Percentiles rank a stretch among this genome's conserved stretches.
Conservation (phyloP, 257 asterid species). For the Salvia hispanica region DNA sequence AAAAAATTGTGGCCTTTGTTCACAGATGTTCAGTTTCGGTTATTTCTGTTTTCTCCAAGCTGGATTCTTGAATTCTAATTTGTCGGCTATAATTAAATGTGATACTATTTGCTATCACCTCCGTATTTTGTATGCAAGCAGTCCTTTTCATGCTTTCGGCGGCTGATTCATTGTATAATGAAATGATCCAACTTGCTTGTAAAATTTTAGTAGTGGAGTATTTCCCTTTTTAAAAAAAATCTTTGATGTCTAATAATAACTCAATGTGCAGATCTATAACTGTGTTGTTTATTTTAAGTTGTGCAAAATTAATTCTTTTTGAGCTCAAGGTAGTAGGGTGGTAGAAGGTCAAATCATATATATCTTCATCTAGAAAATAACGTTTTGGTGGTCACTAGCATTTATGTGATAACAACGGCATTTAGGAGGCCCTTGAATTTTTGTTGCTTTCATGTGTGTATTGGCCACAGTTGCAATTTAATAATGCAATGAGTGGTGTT, state of each 20-base stretch:
- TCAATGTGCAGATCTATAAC: neutral
- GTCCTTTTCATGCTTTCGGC: slow-evolving; percentile 37
- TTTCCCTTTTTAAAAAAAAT: slow-evolving; percentile 16
- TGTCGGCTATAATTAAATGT: slow-evolving; percentile 42
- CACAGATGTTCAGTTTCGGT: slow-evolving; percentile 36
- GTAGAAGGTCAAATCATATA: neutral
- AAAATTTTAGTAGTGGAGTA: neutral
- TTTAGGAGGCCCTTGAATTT: slow-evolving; percentile 32
- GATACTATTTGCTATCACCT: slow-evolving; percentile 33
- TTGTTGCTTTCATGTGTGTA: slow-evolving; percentile 31
- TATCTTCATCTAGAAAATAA: neutral
- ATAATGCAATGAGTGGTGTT: slow-evolving; percentile 55
- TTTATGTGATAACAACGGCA: slow-evolving; percentile 31
- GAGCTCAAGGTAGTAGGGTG: neutral
- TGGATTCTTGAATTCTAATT: slow-evolving; percentile 32
- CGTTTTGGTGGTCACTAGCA: slow-evolving; percentile 37
- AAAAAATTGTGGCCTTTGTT: slow-evolving; percentile 30
- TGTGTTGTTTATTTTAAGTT: neutral
- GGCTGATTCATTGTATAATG: slow-evolving; percentile 20
- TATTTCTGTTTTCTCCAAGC: slow-evolving; percentile 38
- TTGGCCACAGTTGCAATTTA: slow-evolving; percentile 32
- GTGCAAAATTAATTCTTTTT: neutral
- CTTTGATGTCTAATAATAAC: slow-evolving; percentile 12
- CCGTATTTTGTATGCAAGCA: slow-evolving; percentile 25
- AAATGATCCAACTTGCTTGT: neutral